phyloP scores from a whole-genome alignment of 2,329 filamentous ascomycete genomes.

The Colletotrichum sp. region DNA sequence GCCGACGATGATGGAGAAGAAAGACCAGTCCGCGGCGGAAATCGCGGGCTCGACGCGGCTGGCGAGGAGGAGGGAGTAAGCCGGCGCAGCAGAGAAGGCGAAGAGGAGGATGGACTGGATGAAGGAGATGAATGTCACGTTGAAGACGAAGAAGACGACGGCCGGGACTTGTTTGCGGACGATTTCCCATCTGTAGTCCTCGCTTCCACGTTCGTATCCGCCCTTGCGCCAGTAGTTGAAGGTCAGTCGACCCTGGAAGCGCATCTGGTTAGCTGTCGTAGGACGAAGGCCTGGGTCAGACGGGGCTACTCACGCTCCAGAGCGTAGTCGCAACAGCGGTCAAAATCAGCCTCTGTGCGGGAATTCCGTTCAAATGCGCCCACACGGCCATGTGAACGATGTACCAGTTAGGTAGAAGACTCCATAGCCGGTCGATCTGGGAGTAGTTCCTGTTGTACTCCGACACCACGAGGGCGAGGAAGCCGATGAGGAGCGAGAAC shows the following conservation, averaged over 20 bases:
- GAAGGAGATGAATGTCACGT: constrained; percentile 87
- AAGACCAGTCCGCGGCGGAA: constrained; percentile 51
- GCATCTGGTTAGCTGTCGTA: constrained; percentile 23
- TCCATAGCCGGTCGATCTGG: constrained; percentile 95
- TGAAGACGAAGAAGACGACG: constrained; percentile 80
- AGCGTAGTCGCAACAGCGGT: constrained; percentile 72
- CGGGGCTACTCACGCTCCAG: constrained; percentile 72
- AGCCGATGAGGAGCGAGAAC: constrained; percentile 72
- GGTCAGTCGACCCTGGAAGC: constrained; percentile 73
- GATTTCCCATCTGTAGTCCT: constrained; percentile 93
- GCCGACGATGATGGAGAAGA: constrained; percentile 49
- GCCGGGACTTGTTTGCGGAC: constrained; percentile 69
- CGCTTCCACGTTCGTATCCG: constrained; percentile 85
- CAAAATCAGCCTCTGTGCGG: constrained; percentile 74
- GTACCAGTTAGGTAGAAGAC: constrained; percentile 85
- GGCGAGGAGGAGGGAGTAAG: constrained; percentile 81
- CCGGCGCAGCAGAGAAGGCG: constrained; percentile 74
- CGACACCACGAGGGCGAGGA: constrained; percentile 75
- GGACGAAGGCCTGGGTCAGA: not conserved
- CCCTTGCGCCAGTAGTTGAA: constrained; percentile 98
- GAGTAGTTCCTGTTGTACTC: constrained; percentile 94
- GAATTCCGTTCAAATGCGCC: constrained; percentile 76
- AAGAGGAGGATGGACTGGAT: constrained; percentile 84
- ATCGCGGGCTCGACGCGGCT: constrained; percentile 64
- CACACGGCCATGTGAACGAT: constrained; percentile 85